Conservation (phyloP, 352 stramenopile species). For the Phytopythium aichiense region DNA sequence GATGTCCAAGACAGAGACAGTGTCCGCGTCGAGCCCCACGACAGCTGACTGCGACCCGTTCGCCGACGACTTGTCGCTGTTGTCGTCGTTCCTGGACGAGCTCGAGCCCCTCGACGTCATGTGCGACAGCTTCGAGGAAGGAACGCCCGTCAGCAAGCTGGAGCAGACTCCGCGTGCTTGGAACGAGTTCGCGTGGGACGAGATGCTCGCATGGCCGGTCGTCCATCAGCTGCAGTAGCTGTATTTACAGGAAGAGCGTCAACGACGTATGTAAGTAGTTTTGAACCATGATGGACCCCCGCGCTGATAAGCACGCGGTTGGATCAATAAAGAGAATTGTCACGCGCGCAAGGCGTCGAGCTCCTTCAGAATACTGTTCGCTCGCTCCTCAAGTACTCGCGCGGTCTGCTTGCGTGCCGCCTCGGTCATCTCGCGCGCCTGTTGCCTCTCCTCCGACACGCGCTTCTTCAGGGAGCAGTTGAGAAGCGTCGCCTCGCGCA, state of each 20-base stretch:
- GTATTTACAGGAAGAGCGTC: conserved; percentile 6
- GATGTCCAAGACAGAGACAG: background rate
- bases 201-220: conserved; percentile 4
- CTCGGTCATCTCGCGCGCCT: background rate
- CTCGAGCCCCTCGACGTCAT: conserved; percentile 16
- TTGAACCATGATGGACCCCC: background rate
- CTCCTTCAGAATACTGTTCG: conserved; percentile 3
- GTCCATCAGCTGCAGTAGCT: background rate
- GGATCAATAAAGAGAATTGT: background rate
- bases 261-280: background rate
- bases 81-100: conserved; percentile 27
- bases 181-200: conserved; percentile 1
- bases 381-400: background rate
- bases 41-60: conserved; percentile 7
- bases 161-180: background rate
- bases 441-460: background rate
- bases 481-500: background rate
- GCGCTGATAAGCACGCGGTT: background rate
- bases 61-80: conserved; percentile 13
- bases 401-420: background rate
- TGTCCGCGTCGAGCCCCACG: background rate
- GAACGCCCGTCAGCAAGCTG: background rate
- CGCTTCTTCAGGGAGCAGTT: background rate
- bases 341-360: background rate
- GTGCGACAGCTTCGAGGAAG: background rate